Base-by-base conservation (phyloP, 2,329 filamentous ascomycete genomes). In the Ploettnerulaceae sp. region DNA sequence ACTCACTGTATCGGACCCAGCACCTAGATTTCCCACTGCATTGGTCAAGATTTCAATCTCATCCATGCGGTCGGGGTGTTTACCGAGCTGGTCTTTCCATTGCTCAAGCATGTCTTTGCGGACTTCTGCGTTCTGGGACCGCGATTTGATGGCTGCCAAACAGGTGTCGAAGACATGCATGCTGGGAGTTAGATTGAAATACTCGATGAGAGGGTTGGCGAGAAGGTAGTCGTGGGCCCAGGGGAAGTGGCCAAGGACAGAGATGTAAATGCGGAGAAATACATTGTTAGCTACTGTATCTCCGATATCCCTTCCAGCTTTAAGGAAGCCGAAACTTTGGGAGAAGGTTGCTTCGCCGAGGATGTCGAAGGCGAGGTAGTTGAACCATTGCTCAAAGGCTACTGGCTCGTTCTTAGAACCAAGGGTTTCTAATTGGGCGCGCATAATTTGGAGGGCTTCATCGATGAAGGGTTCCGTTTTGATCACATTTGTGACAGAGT, bases 331-430 rank as follows among this genome's bases (percentile, higher is more conserved):
- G 32, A 67, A 63, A 26, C 52, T 49, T 44, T 60, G 57, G 6
- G 59, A 61, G 38, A 64, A 67, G 2, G 62, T 65, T 35, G 62
- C 57, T 42, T 66, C 62, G 4, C 65, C 64, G 8, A 67, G 48
- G 11, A 66, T 54, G 50, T 67, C 65, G 24, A 66, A 65, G n/a
- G 62, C 60, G 20, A 62, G 58, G 48, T 62, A 69, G 43, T 64
- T 69, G 43, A 72, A 66, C 64, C 65, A 69, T 20, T 63, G 45
- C 22, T 67, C 64, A 11, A 72, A 66, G 14, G 68, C 57, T n/a
- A 69, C 50, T 3, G 59, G 56, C 9, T 50, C 32, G 7, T 58
- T 55, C 1, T 49, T 47, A 17, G 34, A 34, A 14, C 42, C 11
- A 52, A 63, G 48, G 1, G 51, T 47, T 36, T 65, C 52, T 34